Base-by-base conservation (phyloP, 306 rosid species). In the Potentilla sterilis region DNA sequence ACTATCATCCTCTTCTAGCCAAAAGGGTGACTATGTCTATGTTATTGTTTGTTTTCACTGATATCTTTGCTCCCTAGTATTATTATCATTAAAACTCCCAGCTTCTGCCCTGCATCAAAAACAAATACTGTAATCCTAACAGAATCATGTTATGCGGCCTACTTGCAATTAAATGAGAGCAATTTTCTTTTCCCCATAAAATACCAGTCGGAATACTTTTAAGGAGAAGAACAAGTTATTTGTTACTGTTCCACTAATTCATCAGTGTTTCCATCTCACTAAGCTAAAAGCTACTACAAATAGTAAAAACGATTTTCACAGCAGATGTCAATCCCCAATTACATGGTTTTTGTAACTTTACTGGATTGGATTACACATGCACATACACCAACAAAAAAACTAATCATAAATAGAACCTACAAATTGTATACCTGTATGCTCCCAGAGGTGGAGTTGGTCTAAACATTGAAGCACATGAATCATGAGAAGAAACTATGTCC, bases 401-500 rank as follows among this genome's bases (percentile, higher is more conserved):
- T 16, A 3, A 34, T 62, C 15, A 47, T 16, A 37, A 59, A 47
- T 10, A 71, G 43, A 54, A 4, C 2, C 3, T 12, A 11, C 46
- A 41, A 75, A 62, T 12, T 54, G 75, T 81, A 77, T 67, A 90
- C 99, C 97, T 88, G 81, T 85, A 87, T 66, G 78, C 79, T 85
- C 96, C 87, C 16, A 79, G 70, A 42, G 78, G 75, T 46, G 91
- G 87, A 63, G 84, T 73, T 52, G 86, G 90, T 77, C 90, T 84
- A 72, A 70, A 70, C 84, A 69, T 79, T 46, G 86, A 78, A 77
- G 91, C 80, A 81, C 85, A 80, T 8, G 85, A 88, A 51, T 89
- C 97, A 59, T 81, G 89, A 68, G 96, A 88, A 79, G 91, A 79
- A 80, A 83, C 87, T 14, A 84, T 87, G 77, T 90, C 97, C 74